Conservation (phyloP, 139 green algal species). For the Coccomyxa sp. region DNA sequence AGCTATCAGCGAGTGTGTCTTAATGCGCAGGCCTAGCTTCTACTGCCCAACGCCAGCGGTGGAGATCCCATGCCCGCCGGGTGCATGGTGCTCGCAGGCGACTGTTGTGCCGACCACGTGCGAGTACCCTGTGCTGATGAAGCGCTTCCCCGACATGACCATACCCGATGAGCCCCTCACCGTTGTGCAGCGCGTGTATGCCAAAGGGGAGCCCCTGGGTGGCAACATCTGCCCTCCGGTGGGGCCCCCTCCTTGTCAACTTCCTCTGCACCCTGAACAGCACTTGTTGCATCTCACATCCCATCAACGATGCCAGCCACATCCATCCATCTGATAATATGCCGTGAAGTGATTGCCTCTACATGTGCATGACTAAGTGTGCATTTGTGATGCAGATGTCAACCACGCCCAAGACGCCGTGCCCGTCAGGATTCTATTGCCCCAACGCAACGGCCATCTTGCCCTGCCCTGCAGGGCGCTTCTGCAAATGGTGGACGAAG, state of each 20-base stretch:
- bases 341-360: no score
- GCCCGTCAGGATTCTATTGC: conserved; percentile 35
- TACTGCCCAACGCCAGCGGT: conserved; percentile 35
- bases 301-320: no score
- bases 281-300: no score
- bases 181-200: conserved; percentile 24
- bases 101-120: conserved; percentile 32
- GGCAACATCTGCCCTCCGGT: conserved; percentile 43
- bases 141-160: conserved; percentile 9
- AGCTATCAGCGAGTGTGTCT: not conserved
- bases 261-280: not conserved
- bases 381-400: not conserved
- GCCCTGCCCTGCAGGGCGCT: conserved; percentile 32
- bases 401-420: not conserved
- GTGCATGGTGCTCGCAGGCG: conserved; percentile 30
- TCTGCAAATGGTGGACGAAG: conserved; percentile 31
- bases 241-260: conserved; percentile 4
- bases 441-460: conserved; percentile 14
- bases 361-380: not conserved
- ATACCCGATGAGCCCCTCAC: conserved; percentile 13
- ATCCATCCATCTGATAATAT: no score
- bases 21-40: conserved; percentile 22
- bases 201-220: conserved; percentile 24
- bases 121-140: conserved; percentile 10
- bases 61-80: conserved; percentile 21